Conservation (phyloP, 345 rosid genomes). For the Rhizophora mangle region DNA sequence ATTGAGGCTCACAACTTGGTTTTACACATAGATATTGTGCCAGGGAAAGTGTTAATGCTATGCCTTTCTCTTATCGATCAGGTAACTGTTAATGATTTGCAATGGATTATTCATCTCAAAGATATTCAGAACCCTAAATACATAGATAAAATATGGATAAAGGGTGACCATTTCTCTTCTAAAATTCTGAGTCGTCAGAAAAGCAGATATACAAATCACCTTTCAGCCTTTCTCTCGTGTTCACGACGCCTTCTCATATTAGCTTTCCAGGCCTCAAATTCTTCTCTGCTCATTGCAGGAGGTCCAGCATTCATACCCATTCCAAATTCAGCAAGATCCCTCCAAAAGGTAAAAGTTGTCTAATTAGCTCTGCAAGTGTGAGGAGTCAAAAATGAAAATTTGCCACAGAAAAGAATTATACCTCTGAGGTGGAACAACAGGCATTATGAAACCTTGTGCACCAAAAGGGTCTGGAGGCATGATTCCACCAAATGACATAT, state of each 20-base stretch:
- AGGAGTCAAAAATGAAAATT: neutral
- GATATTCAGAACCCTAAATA: neutral
- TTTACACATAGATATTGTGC: too few species aligned
- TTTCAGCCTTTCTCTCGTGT: conserved; percentile 67
- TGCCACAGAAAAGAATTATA: conserved; percentile 8
- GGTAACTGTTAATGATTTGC: too few species aligned
- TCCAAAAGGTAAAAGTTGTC: conserved; percentile 16
- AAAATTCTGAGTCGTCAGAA: neutral
- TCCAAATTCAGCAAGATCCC: conserved; percentile 84
- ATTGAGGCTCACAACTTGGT: too few species aligned
- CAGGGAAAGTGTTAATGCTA: too few species aligned
- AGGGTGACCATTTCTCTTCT: too few species aligned
- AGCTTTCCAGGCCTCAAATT: conserved; percentile 86
- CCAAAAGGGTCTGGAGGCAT: conserved; percentile 64
- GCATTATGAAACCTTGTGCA: conserved; percentile 61
- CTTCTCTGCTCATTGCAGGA: conserved; percentile 89
- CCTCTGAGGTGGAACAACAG: conserved; percentile 62
- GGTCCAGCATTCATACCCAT: conserved; percentile 75
- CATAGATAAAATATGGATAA: neutral
- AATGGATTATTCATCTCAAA: neutral
- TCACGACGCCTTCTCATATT: conserved; percentile 82
- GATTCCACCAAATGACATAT: conserved; percentile 54
- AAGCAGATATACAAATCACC: conserved; percentile 38
- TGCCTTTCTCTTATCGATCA: too few species aligned
- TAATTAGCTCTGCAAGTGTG: neutral